Evolutionary conservation across 2,329 filamentous ascomycete genomes (phyloP), one percentile per base, ranked within the genome.

Genomic region (Chaetomium globosum): DNA sequence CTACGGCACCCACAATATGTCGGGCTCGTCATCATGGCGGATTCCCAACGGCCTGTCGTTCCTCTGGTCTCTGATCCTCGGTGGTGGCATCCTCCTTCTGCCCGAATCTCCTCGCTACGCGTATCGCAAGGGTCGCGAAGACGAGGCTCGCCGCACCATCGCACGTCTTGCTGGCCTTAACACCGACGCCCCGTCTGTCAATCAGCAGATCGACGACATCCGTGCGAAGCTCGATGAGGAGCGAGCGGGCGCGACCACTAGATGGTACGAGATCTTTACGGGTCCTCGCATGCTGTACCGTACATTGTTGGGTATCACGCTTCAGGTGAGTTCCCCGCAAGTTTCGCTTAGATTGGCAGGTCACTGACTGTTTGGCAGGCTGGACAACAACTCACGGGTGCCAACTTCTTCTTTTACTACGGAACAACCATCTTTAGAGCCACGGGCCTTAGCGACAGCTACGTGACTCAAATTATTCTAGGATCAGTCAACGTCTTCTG

Each of bases 241-340:
- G 70, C 74, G 72, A 69, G 70, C 72, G n/a, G 79, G 79, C 30
- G 77, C 80, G 1, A 74, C 81, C 30, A 75, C 77, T 2, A 79
- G 81, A 23, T 82, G 83, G 71, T 74, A 85, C 51, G 82, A 85
- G 68, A 88, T 90, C 78, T 87, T 90, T 71, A 84, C 81, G 0
- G 72, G 67, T 2, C 84, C 86, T 16, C 88, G 83, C 71, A 80
- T 54, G 76, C 73, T 83, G 19, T 90, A 90, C 75, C 84, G 89
- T 52, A 88, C 87, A 0, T 53, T 86, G 0, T 80, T 92, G 2
- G 89, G 88, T 12, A 82, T 90, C 54, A 72, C 76, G 0, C 80
- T 92, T 4, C 88, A 91, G 70, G 85, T 85, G 65, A 77, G 89
- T 12, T 87, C 89, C 90, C 71, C 81, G 88, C 63, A 88, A n/a